Base-by-base conservation (phyloP, 208 protist species). In the Giardia muris region DNA sequence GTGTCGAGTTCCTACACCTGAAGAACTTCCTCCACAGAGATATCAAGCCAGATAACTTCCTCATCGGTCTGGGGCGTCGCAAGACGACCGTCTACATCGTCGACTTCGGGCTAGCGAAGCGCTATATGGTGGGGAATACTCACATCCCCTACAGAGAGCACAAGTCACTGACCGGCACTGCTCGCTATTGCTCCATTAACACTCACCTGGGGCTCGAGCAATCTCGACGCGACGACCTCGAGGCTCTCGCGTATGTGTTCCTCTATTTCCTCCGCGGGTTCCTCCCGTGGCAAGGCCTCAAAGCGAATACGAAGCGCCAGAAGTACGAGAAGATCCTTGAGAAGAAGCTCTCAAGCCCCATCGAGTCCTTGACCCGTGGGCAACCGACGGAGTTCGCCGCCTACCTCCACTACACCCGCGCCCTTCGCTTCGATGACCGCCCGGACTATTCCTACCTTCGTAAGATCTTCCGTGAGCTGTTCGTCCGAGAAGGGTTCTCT, bases 121-220 rank as follows among this genome's bases (percentile, higher is more conserved):
- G 96, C 93, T 99, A 98, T 94, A 95, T 97, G 87, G 98, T 99
- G 94, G 96, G 97, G 19, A 96, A 96, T 91, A 98, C 98, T 43
- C 99, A 99, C 95, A 99, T 99, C 87, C 97, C 98, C 0, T 99
- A 99, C 94, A 96, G 97, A 90, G 98, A 99, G 93, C 96, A 98
- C 93, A 99, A 99, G 95, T 97, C 96, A 88, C 95, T 99, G 1
- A 99, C 98, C 19, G 99, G 98, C 48, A 99, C 98, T 43, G 98
- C 98, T 10, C 96, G 98, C 47, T 99, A 99, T 95, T 98, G 98
- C 86, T 97, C 95, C 76, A 98, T 99, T 93, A 99, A 99, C 96
- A 99, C 98, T 10, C 98, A 99, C 95, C 94, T 98, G 46, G 98
- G 98, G 87, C 98, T 98, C 67, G 98, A 97, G 91, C 96, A 97